Evolutionary conservation across 1,284 basidiomycete genomes (phyloP).

Genomic region (Heterobasidion parviporum): DNA sequence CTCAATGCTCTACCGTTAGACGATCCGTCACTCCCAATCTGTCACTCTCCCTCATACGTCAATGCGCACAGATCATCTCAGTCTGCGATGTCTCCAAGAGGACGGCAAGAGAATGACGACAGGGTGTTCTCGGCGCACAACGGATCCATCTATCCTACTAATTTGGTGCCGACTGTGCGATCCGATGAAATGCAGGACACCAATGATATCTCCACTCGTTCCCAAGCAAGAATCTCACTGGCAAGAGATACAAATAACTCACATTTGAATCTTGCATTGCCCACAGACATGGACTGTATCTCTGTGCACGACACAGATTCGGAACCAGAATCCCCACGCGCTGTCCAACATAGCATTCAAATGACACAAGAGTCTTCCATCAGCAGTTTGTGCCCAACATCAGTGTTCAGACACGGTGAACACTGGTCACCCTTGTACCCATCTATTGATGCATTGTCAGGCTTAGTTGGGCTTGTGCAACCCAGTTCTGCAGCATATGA

Average conservation of each 20-base stretch:
- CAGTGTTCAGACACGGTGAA: too few relatives aligned
- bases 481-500: too few relatives aligned
- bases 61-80: not conserved
- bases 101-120: not conserved
- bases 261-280: not conserved
- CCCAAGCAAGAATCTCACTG: too few relatives aligned
- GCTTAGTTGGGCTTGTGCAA: too few relatives aligned
- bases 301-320: not conserved
- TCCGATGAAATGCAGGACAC: not conserved
- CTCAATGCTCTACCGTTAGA: not conserved
- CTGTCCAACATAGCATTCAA: too few relatives aligned
- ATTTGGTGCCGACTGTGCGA: not conserved
- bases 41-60: not conserved
- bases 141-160: not conserved
- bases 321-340: not conserved
- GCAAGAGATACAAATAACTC: too few relatives aligned
- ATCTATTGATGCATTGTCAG: too few relatives aligned
- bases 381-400: too few relatives aligned
- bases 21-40: not conserved
- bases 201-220: not conserved
- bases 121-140: not conserved
- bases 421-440: too few relatives aligned
- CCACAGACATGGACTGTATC: not conserved
- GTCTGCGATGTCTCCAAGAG: not conserved
- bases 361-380: too few relatives aligned